Conservation (phyloP, 2,329 filamentous ascomycete genomes). For the Arthrinium puccinioides region DNA sequence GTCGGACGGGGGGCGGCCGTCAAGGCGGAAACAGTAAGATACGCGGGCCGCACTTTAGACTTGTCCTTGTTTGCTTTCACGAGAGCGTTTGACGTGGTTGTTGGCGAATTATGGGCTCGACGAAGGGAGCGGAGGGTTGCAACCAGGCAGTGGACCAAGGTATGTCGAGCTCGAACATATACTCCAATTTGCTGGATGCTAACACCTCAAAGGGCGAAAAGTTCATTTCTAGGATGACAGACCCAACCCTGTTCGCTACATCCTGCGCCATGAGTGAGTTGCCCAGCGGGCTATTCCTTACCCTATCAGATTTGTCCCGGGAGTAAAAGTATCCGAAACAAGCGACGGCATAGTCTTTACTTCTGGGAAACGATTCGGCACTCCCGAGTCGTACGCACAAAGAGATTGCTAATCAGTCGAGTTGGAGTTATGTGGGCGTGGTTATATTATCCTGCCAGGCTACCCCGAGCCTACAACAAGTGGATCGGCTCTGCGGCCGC, state of each 20-base stretch:
- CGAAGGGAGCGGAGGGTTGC: slow-evolving; percentile 36
- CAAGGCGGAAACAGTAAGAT: slow-evolving; percentile 13
- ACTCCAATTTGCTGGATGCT: slow-evolving; percentile 2
- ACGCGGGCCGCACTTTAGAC: slow-evolving; percentile 70
- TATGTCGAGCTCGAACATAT: slow-evolving; percentile 19
- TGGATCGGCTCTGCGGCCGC: slow-evolving; percentile 76
- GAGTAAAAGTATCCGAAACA: too few relatives aligned
- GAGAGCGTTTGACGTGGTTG: slow-evolving; percentile 64
- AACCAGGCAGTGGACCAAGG: slow-evolving; percentile 36
- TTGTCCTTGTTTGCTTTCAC: slow-evolving; percentile 72
- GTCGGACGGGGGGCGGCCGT: slow-evolving; percentile 14
- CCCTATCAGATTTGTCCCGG: too few relatives aligned
- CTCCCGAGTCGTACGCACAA: too few relatives aligned
- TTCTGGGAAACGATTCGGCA: too few relatives aligned
- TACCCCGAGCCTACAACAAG: slow-evolving; percentile 68
- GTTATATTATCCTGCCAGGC: slow-evolving; percentile 66
- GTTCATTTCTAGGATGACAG: slow-evolving; percentile 39
- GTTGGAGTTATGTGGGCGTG: slow-evolving; percentile 94
- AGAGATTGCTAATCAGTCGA: too few relatives aligned
- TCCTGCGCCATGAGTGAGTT: slow-evolving; percentile 65
- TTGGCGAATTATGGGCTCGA: slow-evolving; percentile 58
- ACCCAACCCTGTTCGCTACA: slow-evolving; percentile 63
- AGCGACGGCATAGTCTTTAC: too few relatives aligned
- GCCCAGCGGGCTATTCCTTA: too few relatives aligned
- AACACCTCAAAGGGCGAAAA: slow-evolving; percentile 29